phyloP scores from a whole-genome alignment of 1,139 yeast species.

The Yamadazyma membranifaciens region DNA sequence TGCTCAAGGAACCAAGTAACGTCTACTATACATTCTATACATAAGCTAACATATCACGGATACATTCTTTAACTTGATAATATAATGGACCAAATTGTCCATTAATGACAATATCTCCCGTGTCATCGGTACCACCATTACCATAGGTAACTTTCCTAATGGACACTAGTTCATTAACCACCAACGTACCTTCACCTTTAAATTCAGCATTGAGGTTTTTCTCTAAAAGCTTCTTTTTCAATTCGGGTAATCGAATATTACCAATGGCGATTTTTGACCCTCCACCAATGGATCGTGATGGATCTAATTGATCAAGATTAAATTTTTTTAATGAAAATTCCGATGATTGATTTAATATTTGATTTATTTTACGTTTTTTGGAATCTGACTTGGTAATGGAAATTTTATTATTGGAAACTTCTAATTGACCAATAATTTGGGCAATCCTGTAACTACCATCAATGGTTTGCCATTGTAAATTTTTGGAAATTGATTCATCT shows the following conservation, averaged over 20 bases:
- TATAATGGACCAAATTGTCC: constrained; percentile 78
- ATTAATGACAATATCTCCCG: constrained; percentile 82
- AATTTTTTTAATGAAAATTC: constrained; percentile 37
- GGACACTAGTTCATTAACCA: constrained; percentile 75
- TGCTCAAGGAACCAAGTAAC: too few species aligned
- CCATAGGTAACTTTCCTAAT: constrained; percentile 65
- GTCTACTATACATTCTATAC: constrained; percentile 30
- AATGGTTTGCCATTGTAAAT: constrained; percentile 79
- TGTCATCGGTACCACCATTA: constrained; percentile 44
- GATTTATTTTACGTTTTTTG: constrained; percentile 23
- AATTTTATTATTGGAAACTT: constrained; percentile 33
- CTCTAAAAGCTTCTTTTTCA: constrained; percentile 60
- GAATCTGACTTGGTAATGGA: constrained; percentile 8
- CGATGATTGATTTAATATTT: constrained; percentile 35
- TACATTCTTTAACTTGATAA: constrained; percentile 73
- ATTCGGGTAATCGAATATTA: constrained; percentile 79
- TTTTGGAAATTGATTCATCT: constrained; percentile 62
- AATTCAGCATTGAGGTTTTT: constrained; percentile 78
- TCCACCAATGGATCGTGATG: constrained; percentile 10
- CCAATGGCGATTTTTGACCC: constrained; percentile 72
- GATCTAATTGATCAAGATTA: constrained; percentile 11
- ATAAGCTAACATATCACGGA: constrained; percentile 78
- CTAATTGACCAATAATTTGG: constrained; percentile 73
- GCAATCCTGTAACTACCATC: constrained; percentile 82
- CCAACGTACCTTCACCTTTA: constrained; percentile 89